Evolutionary conservation across 1,284 basidiomycete genomes (phyloP), one percentile per base, ranked within the genome.

Genomic region (Spongiforma sp.): DNA sequence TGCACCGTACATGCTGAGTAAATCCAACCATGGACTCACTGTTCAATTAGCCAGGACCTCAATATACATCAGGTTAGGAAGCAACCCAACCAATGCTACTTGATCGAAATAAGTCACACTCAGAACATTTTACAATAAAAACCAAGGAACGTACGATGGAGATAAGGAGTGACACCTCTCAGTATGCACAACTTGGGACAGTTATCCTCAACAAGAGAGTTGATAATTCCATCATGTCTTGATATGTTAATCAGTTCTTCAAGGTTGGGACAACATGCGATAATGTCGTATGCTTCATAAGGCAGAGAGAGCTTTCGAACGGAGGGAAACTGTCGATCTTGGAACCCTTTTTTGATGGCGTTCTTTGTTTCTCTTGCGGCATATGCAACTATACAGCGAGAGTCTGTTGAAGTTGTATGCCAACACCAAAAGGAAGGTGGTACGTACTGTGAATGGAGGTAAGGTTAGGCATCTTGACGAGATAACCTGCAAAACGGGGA

Each of bases 381-480:
- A n/a, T n/a, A n/a, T n/a, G n/a, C n/a, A n/a, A n/a, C n/a, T n/a
- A n/a, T n/a, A n/a, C n/a, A n/a, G n/a, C n/a, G n/a, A n/a, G n/a
- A n/a, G n/a, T n/a, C n/a, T n/a, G n/a, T n/a, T n/a, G n/a, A n/a
- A n/a, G n/a, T n/a, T n/a, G n/a, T n/a, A n/a, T n/a, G n/a, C n/a
- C n/a, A 34, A 21, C 28, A 53, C 19, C n/a, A n/a, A n/a, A n/a
- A 55, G n/a, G 48, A 15, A 10, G 26, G 21, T 14, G n/a, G n/a
- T n/a, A n/a, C 1, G 2, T 56, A 62, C 69, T 68, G 66, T 79
- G 71, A 11, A 80, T 68, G 5, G 75, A 75, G 53, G 75, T 69
- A 15, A 81, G 70, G 61, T 78, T 79, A 12, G 79, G 79, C 4
- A 79, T 62, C 15, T 61, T 62, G 8, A 68, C 65, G 14, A 80